These are phyloP conservation scores for Neonectria ditissima DNA, from an alignment of 2,329 filamentous ascomycete genomes.

Conservation along the genomic window DNA sequence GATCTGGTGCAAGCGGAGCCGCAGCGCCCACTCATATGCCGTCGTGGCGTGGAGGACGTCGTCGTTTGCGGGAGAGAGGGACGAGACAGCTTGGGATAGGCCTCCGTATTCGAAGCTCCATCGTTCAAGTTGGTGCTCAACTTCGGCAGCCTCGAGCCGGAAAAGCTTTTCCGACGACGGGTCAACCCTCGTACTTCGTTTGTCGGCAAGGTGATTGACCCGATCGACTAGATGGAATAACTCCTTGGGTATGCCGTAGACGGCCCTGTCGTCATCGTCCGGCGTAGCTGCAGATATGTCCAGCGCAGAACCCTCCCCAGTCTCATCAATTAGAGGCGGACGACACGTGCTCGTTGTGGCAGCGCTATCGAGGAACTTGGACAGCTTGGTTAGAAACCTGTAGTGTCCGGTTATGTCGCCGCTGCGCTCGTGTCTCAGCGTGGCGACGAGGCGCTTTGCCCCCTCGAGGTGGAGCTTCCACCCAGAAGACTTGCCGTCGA, in stretches of 20 bases:
- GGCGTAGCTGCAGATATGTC: conserved; percentile 40
- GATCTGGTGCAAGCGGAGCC: conserved; percentile 56
- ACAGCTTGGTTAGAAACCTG: conserved; percentile 52
- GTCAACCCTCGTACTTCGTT: no score
- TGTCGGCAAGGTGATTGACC: no score
- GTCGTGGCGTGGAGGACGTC: conserved; percentile 51
- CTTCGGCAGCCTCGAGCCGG: no score
- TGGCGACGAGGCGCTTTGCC: conserved; percentile 53
- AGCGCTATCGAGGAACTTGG: conserved; percentile 49
- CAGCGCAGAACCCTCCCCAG: conserved; percentile 43
- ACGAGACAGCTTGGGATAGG: conserved; percentile 41
- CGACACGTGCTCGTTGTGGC: conserved; percentile 51
- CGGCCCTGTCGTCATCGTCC: no score
- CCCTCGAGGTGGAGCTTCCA: conserved; percentile 58
- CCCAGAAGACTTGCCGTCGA: conserved; percentile 55
- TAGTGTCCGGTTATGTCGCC: conserved; percentile 53
- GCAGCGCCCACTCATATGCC: conserved; percentile 56
- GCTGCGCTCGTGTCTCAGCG: conserved; percentile 47
- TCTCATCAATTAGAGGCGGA: conserved; percentile 50
- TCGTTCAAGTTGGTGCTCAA: conserved; percentile 49
- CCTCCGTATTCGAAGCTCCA: conserved; percentile 51
- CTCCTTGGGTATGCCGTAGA: no score
- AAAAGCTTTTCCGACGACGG: no score
- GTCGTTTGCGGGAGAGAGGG: conserved; percentile 36
- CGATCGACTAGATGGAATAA: no score